Evolutionary conservation across 306 rosid genomes (phyloP).

Genomic region (Luffa acutangula): DNA sequence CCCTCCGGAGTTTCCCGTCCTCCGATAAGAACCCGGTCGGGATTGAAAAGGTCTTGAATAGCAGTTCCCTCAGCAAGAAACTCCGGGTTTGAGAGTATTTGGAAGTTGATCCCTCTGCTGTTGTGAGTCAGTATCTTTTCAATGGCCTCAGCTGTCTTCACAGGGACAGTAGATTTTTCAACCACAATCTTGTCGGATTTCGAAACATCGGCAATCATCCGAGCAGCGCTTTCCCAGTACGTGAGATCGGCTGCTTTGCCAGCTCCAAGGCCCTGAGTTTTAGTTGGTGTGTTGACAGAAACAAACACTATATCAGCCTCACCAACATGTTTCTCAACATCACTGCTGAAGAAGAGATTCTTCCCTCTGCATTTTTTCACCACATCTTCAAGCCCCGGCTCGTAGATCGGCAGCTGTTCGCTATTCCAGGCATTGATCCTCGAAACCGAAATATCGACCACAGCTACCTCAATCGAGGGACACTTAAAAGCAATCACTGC

Average conservation of each 20-base stretch:
- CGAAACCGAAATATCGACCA: conserved; percentile 37
- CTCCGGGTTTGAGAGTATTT: conserved; percentile 83
- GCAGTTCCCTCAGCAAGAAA: conserved; percentile 97
- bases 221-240: conserved; percentile 93
- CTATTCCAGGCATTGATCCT: conserved; percentile 63
- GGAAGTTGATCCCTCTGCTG: conserved; percentile 78
- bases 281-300: conserved; percentile 89
- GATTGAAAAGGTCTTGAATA: conserved; percentile 47
- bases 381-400: conserved; percentile 63
- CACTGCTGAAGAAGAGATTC: conserved; percentile 52
- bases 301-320: conserved; percentile 84
- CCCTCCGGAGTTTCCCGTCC: conserved; percentile 95
- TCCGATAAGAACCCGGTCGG: conserved; percentile 80
- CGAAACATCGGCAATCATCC: conserved; percentile 89
- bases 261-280: conserved; percentile 88
- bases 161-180: conserved; percentile 88
- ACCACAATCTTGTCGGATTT: conserved; percentile 82
- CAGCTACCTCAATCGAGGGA: conserved; percentile 45
- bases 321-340: conserved; percentile 4
- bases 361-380: conserved; percentile 52
- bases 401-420: conserved; percentile 50
- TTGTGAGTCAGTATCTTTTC: conserved; percentile 84
- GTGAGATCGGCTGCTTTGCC: conserved; percentile 94
- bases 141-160: conserved; percentile 91
- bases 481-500: conserved; percentile 76